These are phyloP conservation scores for Paecilomyces niveus DNA, from an alignment of 2,329 filamentous ascomycete genomes.

Conservation along the genomic window DNA sequence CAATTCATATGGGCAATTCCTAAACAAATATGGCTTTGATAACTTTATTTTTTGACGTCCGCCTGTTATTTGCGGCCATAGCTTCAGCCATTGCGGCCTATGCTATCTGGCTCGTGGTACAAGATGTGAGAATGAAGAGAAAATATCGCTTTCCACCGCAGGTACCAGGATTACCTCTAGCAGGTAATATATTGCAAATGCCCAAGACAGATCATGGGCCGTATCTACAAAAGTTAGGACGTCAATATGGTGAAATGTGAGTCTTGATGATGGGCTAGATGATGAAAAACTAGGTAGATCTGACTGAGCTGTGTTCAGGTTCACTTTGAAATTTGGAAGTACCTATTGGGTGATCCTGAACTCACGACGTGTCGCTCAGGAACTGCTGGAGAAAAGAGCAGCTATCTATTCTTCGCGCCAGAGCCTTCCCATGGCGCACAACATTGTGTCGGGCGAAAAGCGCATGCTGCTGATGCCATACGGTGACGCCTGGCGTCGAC, in stretches of 20 bases:
- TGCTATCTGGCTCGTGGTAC: not conserved
- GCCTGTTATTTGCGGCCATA: not conserved
- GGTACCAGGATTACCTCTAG: not conserved
- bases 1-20: too few species aligned
- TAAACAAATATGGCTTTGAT: too few species aligned
- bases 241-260: not conserved
- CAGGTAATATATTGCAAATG: not conserved
- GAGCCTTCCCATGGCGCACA: not conserved
- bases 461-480: conserved; percentile 2
- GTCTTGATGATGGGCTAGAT: not conserved
- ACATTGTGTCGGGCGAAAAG: not conserved
- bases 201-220: not conserved
- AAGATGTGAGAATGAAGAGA: not conserved
- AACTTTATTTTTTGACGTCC: not conserved
- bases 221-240: not conserved
- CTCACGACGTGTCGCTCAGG: not conserved
- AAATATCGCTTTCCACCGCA: not conserved
- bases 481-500: not conserved
- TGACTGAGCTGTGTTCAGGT: not conserved
- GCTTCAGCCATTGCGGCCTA: not conserved
- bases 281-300: not conserved
- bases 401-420: not conserved
- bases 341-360: not conserved
- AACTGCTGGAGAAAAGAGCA: not conserved
- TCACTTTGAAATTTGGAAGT: not conserved